A percentile compares a stretch with the other conserved stretches of the same genome.
These are phyloP conservation scores for Candida alai DNA, from an alignment of 805 yeast species.

Conservation along the genomic window DNA sequence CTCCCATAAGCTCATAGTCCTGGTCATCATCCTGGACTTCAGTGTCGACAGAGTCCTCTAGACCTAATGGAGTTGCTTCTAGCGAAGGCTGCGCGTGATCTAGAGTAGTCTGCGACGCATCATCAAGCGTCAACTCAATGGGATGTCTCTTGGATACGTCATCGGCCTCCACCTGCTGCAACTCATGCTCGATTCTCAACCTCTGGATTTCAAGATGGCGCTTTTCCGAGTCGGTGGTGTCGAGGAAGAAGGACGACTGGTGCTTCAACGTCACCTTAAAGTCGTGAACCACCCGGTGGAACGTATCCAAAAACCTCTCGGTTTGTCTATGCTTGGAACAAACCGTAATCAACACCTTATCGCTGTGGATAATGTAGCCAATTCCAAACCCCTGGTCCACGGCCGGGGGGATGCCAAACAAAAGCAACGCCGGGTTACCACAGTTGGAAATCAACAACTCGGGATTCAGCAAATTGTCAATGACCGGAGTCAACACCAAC, in stretches of 20 bases:
- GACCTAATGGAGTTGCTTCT: constrained; percentile 10
- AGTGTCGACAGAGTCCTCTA: constrained; percentile 1
- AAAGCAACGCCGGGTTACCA: constrained; percentile 83
- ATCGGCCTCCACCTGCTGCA: constrained; percentile 23
- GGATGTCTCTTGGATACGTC: constrained; percentile 23
- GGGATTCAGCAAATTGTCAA: constrained; percentile 33
- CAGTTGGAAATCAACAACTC: constrained; percentile 69
- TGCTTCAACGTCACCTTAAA: constrained; percentile 48
- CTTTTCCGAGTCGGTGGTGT: constrained; percentile 27
- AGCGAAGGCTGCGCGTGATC: constrained; percentile 15
- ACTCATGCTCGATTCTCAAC: constrained; percentile 32
- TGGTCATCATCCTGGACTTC: constrained; percentile 10
- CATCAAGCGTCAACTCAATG: constrained; percentile 19
- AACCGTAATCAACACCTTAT: constrained; percentile 74
- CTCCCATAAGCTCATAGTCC: constrained; percentile 55
- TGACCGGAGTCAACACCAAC: constrained; percentile 28
- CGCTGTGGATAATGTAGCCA: constrained; percentile 81
- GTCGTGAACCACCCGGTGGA: constrained; percentile 58
- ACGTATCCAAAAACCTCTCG: constrained; percentile 65
- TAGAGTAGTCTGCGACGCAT: no score
- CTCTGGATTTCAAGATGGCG: constrained; percentile 32
- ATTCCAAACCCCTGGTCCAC: constrained; percentile 89
- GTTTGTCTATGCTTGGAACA: constrained; percentile 90
- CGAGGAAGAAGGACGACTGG: constrained; percentile 28
- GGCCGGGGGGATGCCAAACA: constrained; percentile 92